phyloP scores from a whole-genome alignment of 2,329 filamentous ascomycete genomes.

The Calonectria naviculata region DNA sequence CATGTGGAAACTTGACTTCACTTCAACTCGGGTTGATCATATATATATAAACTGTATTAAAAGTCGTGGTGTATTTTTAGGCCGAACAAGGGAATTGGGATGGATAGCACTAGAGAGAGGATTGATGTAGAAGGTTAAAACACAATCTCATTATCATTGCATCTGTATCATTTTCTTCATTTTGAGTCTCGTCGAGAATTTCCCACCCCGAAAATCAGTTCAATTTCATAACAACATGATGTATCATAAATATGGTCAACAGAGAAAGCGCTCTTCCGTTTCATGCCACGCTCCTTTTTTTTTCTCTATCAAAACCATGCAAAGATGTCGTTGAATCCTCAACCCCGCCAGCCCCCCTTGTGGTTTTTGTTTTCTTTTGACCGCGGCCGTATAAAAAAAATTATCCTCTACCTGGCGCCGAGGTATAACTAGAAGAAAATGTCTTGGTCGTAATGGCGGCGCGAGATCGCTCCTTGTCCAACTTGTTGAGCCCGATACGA shows the following conservation, averaged over 20 bases:
- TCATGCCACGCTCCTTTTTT: neutral
- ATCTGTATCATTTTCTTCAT: neutral
- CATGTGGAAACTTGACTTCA: neutral
- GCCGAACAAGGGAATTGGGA: neutral
- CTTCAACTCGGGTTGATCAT: constrained; percentile 10
- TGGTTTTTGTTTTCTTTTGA: neutral
- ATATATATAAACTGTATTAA: constrained; percentile 20
- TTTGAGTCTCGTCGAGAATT: neutral
- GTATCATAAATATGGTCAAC: neutral
- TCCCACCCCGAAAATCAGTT: neutral
- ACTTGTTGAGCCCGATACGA: constrained; percentile 73
- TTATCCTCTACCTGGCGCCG: constrained; percentile 61
- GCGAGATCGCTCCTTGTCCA: constrained; percentile 66
- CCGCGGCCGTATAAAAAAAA: neutral
- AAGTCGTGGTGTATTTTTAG: constrained; percentile 18
- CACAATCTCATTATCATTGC: constrained; percentile 24
- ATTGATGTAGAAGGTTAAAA: neutral
- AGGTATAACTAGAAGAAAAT: constrained; percentile 61
- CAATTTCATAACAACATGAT: neutral
- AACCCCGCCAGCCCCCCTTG: neutral
- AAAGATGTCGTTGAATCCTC: neutral
- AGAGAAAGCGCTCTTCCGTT: neutral
- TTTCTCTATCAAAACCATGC: neutral
- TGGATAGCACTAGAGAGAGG: neutral
- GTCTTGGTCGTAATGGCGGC: constrained; percentile 61